phyloP scores from a whole-genome alignment of 108 stramenopile species.

The Conticribra guillardii region DNA sequence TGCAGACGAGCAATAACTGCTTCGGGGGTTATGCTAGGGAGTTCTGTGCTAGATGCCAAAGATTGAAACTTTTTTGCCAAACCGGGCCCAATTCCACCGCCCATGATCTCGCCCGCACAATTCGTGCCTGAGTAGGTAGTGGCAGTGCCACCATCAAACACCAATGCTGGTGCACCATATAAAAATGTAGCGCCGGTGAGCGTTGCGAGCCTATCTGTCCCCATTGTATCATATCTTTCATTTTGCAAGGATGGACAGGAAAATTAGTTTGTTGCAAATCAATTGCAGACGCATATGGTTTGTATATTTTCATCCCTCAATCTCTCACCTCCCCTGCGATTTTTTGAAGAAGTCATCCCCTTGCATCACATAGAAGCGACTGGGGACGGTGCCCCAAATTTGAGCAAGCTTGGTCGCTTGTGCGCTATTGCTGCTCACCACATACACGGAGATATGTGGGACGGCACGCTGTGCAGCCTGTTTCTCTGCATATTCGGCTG shows the following conservation, averaged over 20 bases:
- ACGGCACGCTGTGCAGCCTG: constrained; percentile 20
- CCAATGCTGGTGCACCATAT: constrained; percentile 56
- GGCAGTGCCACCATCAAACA: constrained; percentile 78
- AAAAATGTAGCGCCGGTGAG: constrained; percentile 53
- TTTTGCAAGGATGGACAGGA: too few relatives aligned
- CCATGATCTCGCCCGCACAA: constrained; percentile 60
- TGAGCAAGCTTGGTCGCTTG: constrained; percentile 33
- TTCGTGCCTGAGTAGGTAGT: constrained; percentile 74
- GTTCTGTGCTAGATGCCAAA: constrained; percentile 55
- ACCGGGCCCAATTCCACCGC: constrained; percentile 79
- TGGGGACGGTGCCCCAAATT: constrained; percentile 55
- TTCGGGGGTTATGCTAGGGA: constrained; percentile 53
- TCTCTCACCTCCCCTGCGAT: constrained; percentile 61
- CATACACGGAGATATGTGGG: constrained; percentile 52
- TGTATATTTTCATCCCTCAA: too few relatives aligned
- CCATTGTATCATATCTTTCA: constrained; percentile 76
- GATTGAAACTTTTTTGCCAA: constrained; percentile 44
- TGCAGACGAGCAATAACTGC: constrained; percentile 33
- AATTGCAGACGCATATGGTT: too few relatives aligned
- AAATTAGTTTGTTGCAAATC: too few relatives aligned
- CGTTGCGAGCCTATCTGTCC: constrained; percentile 70
- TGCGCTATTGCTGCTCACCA: constrained; percentile 61
- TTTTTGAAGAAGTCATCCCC: constrained; percentile 66
- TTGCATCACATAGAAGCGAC: constrained; percentile 53
- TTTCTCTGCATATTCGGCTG: constrained; percentile 13